phyloP scores from a whole-genome alignment of 1,139 yeast genomes.

The Taphrina populina region DNA sequence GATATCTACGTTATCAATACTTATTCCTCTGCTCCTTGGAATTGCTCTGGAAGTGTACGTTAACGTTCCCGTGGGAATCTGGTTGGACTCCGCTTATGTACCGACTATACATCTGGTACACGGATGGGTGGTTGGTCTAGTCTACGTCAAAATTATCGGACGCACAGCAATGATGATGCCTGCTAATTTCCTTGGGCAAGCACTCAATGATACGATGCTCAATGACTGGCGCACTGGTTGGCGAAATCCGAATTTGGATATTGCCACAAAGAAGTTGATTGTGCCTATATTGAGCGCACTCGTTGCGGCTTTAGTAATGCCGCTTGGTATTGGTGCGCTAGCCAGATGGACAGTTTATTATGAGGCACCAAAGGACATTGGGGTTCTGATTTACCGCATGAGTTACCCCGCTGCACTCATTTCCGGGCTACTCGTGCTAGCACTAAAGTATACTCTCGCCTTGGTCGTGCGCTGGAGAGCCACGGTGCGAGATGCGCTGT shows the following conservation, averaged over 20 bases:
- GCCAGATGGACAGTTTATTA: constrained; percentile 11
- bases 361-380: constrained; percentile 1
- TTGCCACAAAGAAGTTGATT: constrained; percentile 24
- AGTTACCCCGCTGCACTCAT: constrained; percentile 22
- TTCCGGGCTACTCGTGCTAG: not conserved
- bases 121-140: constrained; percentile 33
- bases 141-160: constrained; percentile 25
- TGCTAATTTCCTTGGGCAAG: not conserved
- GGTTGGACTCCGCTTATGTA: constrained; percentile 13
- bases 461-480: constrained; percentile 8
- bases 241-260: constrained; percentile 27
- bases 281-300: constrained; percentile 16
- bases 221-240: constrained; percentile 31
- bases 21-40: constrained; percentile 7
- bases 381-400: constrained; percentile 10
- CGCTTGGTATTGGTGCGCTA: constrained; percentile 26
- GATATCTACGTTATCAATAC: constrained; percentile 1
- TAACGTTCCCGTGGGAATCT: constrained; percentile 30
- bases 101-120: constrained; percentile 31
- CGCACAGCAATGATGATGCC: constrained; percentile 28
- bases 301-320: constrained; percentile 22
- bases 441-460: not conserved
- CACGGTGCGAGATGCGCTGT: constrained; percentile 18
- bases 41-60: constrained; percentile 22
- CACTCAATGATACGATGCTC: constrained; percentile 18